Evolutionary conservation across 176 grass and related monocot genomes (phyloP).

Genomic region (Raddia distichophylla): DNA sequence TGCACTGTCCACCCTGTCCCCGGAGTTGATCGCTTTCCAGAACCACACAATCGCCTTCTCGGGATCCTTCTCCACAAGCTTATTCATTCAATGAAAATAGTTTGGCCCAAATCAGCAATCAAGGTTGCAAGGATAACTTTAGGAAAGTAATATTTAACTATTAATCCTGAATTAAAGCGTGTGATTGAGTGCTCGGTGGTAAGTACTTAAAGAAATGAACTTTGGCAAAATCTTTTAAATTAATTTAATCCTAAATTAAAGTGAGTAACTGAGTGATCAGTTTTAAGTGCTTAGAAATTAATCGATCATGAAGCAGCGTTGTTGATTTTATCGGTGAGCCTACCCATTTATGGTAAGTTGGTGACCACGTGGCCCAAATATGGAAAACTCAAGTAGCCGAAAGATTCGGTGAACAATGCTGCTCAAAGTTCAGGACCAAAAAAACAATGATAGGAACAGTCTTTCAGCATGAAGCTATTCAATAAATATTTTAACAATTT

Average conservation of each 20-base stretch:
- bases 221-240: neutral
- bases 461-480: neutral
- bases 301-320: neutral
- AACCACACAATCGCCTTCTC: constrained; percentile 81
- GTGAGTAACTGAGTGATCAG: neutral
- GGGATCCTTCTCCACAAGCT: constrained; percentile 89
- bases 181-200: neutral
- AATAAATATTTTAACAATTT: neutral
- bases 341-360: constrained; percentile 25
- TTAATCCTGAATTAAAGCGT: constrained; percentile 1
- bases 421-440: constrained; percentile 11
- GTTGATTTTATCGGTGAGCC: neutral
- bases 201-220: neutral
- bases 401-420: constrained; percentile 3
- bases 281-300: neutral
- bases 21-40: constrained; percentile 92
- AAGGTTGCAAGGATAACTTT: neutral
- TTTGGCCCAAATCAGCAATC: neutral
- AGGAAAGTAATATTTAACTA: neutral
- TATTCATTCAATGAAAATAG: constrained; percentile 10
- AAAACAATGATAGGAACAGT: constrained; percentile 2
- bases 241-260: neutral
- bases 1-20: constrained; percentile 82
- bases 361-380: neutral
- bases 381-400: neutral